phyloP scores from a whole-genome alignment of 2,329 filamentous ascomycete genomes.

The Fusarium siculi region DNA sequence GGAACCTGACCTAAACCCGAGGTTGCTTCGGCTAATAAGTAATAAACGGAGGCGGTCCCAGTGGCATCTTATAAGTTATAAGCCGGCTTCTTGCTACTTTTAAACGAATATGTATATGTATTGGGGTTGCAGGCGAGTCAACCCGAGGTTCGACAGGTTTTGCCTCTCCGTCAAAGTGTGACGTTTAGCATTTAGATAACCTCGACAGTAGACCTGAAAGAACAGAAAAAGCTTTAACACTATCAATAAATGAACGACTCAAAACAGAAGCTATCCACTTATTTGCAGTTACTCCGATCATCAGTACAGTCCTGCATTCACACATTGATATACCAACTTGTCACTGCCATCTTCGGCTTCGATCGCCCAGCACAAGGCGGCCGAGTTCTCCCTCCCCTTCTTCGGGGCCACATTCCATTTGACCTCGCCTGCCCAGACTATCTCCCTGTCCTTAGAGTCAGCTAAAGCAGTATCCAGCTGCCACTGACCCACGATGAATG shows the following conservation, averaged over 20 bases:
- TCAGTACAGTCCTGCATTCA: not conserved
- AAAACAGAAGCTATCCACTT: too few species aligned
- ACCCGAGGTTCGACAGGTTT: too few species aligned
- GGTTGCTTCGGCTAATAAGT: not conserved
- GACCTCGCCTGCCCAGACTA: not conserved
- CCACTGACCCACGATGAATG: not conserved
- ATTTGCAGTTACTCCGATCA: fast-evolving
- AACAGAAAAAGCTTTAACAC: too few species aligned
- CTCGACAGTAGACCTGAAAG: too few species aligned
- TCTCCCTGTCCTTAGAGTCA: fast-evolving
- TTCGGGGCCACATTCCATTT: not conserved
- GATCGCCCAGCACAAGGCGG: not conserved
- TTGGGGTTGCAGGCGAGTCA: too few species aligned
- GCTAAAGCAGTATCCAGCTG: fast-evolving
- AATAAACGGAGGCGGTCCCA: not conserved
- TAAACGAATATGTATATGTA: too few species aligned
- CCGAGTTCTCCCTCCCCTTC: not conserved
- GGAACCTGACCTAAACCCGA: not conserved
- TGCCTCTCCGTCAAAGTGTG: too few species aligned
- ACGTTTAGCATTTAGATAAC: too few species aligned
- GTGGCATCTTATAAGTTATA: not conserved
- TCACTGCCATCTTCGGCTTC: not conserved
- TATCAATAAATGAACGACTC: too few species aligned
- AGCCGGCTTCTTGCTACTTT: too few species aligned
- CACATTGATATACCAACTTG: not conserved